Percentiles rank a stretch among this genome's conserved stretches.
phyloP scores from a whole-genome alignment of 164 flowering plant species.

The Berberis vulgaris region DNA sequence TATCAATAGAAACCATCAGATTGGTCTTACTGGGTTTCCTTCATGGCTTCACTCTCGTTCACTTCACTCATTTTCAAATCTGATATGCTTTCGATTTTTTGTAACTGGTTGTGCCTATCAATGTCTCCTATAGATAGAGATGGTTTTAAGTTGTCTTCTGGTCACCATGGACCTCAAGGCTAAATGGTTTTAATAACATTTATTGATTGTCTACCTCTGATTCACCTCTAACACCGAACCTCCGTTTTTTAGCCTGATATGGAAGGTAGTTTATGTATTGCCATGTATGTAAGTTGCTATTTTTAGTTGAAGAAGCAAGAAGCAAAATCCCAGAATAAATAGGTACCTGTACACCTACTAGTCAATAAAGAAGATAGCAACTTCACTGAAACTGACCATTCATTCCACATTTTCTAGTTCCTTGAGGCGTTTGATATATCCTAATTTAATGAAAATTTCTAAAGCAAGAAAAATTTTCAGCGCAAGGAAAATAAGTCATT shows the following conservation, averaged over 20 bases:
- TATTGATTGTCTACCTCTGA: slow-evolving; percentile 8
- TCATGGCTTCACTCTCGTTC: too few species aligned
- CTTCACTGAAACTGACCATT: slow-evolving; percentile 21
- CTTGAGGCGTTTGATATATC: slow-evolving; percentile 10
- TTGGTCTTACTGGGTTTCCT: too few species aligned
- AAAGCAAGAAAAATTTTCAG: slow-evolving; percentile 25
- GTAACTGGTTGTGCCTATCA: slow-evolving; percentile 21
- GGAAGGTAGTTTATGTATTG: slow-evolving; percentile 4
- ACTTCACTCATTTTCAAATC: not conserved
- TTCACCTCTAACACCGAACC: not conserved
- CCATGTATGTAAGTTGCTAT: not conserved
- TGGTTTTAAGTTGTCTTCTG: slow-evolving; percentile 22
- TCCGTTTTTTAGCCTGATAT: slow-evolving; percentile 14
- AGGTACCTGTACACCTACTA: slow-evolving; percentile 13
- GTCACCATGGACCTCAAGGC: slow-evolving; percentile 12
- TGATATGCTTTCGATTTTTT: not conserved
- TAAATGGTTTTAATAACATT: slow-evolving; percentile 16
- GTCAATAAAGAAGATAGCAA: slow-evolving; percentile 17
- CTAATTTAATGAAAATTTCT: slow-evolving; percentile 11
- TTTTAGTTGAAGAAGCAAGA: not conserved
- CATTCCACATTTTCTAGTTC: slow-evolving; percentile 13
- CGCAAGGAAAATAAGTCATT: slow-evolving; percentile 5
- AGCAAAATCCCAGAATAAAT: not conserved
- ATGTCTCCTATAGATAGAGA: slow-evolving; percentile 34
- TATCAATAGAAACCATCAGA: too few species aligned